These are phyloP conservation scores for Pseudocercospora eumusae DNA, from an alignment of 2,329 filamentous ascomycete genomes.

Conservation along the genomic window DNA sequence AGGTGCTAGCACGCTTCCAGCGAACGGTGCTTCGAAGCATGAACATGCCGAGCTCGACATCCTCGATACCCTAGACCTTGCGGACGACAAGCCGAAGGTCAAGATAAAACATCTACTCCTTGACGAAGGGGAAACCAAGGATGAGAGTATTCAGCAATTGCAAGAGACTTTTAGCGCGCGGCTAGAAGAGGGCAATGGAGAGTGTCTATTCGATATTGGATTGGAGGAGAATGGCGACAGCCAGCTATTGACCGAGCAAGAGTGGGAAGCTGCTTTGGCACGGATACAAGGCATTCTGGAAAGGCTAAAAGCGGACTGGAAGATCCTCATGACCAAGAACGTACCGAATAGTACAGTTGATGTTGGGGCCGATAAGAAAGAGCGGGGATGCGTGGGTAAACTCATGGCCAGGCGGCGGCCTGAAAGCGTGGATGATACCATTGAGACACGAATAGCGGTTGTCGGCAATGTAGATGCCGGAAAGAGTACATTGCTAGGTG, in stretches of 20 bases:
- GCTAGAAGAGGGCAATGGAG: slow-evolving; percentile 80
- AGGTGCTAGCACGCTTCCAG: slow-evolving; percentile 32
- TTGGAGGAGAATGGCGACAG: slow-evolving; percentile 86
- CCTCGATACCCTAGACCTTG: slow-evolving; percentile 73
- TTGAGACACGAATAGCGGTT: slow-evolving; percentile 93
- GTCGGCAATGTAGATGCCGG: slow-evolving; percentile 97
- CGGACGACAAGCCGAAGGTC: slow-evolving; percentile 67
- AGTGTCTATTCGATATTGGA: slow-evolving; percentile 88
- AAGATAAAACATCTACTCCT: slow-evolving; percentile 77
- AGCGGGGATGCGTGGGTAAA: slow-evolving; percentile 79
- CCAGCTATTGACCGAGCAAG: slow-evolving; percentile 71
- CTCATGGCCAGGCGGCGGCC: slow-evolving; percentile 77
- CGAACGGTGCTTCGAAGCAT: slow-evolving; percentile 53
- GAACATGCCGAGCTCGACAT: slow-evolving; percentile 89
- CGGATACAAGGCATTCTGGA: slow-evolving; percentile 67
- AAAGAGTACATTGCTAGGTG: slow-evolving; percentile 85
- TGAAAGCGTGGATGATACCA: slow-evolving; percentile 76
- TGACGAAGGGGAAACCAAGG: slow-evolving; percentile 49
- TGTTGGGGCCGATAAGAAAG: slow-evolving; percentile 64
- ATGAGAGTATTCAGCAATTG: slow-evolving; percentile 64
- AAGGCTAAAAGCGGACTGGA: slow-evolving; percentile 69
- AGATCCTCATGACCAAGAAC: slow-evolving; percentile 84
- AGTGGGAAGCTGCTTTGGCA: slow-evolving; percentile 73
- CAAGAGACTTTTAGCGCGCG: slow-evolving; percentile 66
- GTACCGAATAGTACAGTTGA: slow-evolving; percentile 73